Evolutionary conservation across 1,284 basidiomycete species (phyloP).

Genomic region (Leccinum solheimii): DNA sequence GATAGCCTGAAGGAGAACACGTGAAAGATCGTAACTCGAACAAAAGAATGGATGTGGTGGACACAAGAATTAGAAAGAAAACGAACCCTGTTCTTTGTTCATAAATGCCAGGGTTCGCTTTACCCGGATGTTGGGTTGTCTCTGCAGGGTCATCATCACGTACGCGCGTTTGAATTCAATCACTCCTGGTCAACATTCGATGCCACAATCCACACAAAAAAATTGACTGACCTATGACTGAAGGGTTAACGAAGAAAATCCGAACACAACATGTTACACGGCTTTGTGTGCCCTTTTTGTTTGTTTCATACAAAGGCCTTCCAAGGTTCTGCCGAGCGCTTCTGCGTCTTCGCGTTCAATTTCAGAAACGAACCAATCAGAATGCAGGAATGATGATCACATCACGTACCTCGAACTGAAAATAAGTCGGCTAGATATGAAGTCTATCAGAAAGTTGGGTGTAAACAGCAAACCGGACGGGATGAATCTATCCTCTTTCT

Average conservation of each 20-base stretch:
- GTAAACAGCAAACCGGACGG: conserved; percentile 8
- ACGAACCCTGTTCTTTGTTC: conserved; percentile 17
- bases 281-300: conserved; percentile 15
- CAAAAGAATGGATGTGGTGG: conserved; percentile 1
- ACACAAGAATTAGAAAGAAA: conserved; percentile 11
- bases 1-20: conserved; percentile 8
- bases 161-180: conserved; percentile 5
- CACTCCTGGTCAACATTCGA: conserved; percentile 11
- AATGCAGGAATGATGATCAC: conserved; percentile 14
- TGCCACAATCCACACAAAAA: not conserved
- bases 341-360: conserved; percentile 14
- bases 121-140: conserved; percentile 3
- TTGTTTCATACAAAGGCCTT: conserved; percentile 11
- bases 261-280: conserved; percentile 4
- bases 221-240: conserved; percentile 16
- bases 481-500: conserved; percentile 23
- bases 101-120: conserved; percentile 17
- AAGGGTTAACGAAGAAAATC: not conserved
- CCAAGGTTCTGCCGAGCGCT: conserved; percentile 21
- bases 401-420: conserved; percentile 29
- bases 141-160: conserved; percentile 11
- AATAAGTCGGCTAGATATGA: conserved; percentile 32
- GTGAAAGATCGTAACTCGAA: conserved; percentile 20
- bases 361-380: conserved; percentile 25
- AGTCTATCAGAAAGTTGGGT: conserved; percentile 16